These are phyloP conservation scores for Nitzschia putrida DNA, from an alignment of 108 stramenopile species.

Conservation along the genomic window DNA sequence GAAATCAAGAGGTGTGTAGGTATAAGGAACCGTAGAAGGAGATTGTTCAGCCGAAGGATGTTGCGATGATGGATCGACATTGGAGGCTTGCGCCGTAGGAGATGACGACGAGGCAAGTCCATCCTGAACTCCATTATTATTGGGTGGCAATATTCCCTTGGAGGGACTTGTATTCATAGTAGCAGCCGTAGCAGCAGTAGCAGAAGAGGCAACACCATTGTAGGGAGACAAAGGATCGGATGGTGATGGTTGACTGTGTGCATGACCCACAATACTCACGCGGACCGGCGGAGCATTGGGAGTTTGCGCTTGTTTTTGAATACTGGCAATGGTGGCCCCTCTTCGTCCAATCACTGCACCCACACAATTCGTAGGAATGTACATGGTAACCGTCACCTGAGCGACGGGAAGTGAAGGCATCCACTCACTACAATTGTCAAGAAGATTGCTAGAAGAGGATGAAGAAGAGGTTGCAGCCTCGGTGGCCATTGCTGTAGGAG, in stretches of 20 bases:
- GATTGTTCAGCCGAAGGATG: not conserved
- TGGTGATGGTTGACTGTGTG: not conserved
- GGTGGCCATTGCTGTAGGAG: too few relatives aligned
- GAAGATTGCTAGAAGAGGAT: too few relatives aligned
- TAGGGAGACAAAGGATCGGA: not conserved
- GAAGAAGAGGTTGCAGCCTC: too few relatives aligned
- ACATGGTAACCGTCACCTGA: slow-evolving; percentile 55
- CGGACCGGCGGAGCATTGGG: slow-evolving; percentile 31
- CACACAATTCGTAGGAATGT: slow-evolving; percentile 74
- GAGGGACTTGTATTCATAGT: not conserved
- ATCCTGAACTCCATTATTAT: not conserved
- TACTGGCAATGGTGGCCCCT: slow-evolving; percentile 59
- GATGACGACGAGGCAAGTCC: not conserved
- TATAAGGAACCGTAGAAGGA: slow-evolving; percentile 29
- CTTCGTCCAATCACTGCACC: slow-evolving; percentile 80
- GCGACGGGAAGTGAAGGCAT: slow-evolving; percentile 5
- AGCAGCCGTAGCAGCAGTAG: not conserved
- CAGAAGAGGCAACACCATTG: not conserved
- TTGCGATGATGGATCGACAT: not conserved
- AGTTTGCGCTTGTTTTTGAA: slow-evolving; percentile 65
- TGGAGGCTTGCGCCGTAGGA: not conserved
- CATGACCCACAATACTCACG: slow-evolving; percentile 50
- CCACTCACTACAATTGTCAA: slow-evolving; percentile 6
- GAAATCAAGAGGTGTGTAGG: slow-evolving; percentile 47
- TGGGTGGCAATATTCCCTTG: not conserved